Evolutionary conservation across 2,329 filamentous ascomycete genomes (phyloP), one percentile per base, ranked within the genome.

Genomic region (Pezizomycotina sp.): DNA sequence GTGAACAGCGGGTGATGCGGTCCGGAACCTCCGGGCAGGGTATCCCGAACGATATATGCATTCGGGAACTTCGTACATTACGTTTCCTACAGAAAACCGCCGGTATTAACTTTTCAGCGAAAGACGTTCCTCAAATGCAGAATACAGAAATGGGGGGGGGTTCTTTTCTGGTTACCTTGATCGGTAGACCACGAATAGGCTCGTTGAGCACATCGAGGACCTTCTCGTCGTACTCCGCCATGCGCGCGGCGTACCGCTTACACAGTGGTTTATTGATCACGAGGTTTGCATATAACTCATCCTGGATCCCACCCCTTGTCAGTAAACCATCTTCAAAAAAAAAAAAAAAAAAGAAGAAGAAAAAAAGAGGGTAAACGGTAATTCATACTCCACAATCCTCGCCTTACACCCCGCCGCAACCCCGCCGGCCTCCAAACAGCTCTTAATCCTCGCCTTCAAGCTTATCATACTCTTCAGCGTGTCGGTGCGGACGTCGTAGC

Each of bases 231-330:
- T 59, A 50, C 0, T 43, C 37, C 2, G 50, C 52, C 64, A 67
- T 68, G 27, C 62, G 58, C 4, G 57, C 47, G 9, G 56, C 53
- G 35, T 64, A 68, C 2, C 50, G 47, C 28, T 56, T 54, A 47
- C 63, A 64, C 0, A 68, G 52, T 0, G 59, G 54, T 4, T 57
- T 51, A 38, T 66, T 68, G 5, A 58, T 50, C 14, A 59, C 56
- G 12, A 68, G 52, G 36, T 66, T 60, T 8, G 56, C 57, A 33
- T 67, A 68, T n/a, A n/a, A n/a, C n/a, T n/a, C n/a, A n/a, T n/a
- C n/a, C n/a, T n/a, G n/a, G n/a, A n/a, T n/a, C n/a, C n/a, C n/a
- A n/a, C n/a, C n/a, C n/a, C n/a, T n/a, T 1, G 56, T 54, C 3
- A 54, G 55, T 4, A 53, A 44, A 5, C 56, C 58, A n/a, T 9